Conservation (phyloP, 129 eudicot species). For the Pulicaria dysenterica region DNA sequence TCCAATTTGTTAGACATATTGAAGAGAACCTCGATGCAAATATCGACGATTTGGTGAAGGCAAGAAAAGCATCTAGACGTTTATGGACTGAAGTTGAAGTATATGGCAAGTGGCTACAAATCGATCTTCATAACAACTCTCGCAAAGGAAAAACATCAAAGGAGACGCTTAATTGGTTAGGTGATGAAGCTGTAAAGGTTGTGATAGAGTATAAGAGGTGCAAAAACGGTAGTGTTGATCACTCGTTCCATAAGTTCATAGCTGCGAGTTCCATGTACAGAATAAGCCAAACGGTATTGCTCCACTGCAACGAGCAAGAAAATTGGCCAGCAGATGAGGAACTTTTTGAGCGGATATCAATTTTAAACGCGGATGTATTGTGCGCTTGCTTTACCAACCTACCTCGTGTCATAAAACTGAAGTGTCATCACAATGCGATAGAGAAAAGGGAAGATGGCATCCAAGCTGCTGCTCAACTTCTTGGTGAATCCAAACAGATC, state of each 20-base stretch:
- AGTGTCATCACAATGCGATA: constrained; percentile 34
- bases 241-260: constrained; percentile 21
- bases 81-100: constrained; percentile 40
- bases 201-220: constrained; percentile 20
- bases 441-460: constrained; percentile 41
- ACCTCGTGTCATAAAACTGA: constrained; percentile 31
- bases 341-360: constrained; percentile 26
- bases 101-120: constrained; percentile 38
- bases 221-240: constrained; percentile 9
- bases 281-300: constrained; percentile 34
- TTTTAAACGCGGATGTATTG: constrained; percentile 37
- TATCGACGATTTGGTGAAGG: neutral
- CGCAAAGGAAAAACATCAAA: constrained; percentile 26
- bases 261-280: constrained; percentile 49
- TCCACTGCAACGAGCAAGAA: neutral
- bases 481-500: constrained; percentile 46
- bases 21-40: constrained; percentile 30
- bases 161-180: constrained; percentile 30
- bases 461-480: constrained; percentile 33
- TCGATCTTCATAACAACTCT: constrained; percentile 34
- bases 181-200: constrained; percentile 24
- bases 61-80: constrained; percentile 32
- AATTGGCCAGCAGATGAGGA: constrained; percentile 5
- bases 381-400: constrained; percentile 43
- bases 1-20: constrained; percentile 18